These are phyloP conservation scores for Scalesia atractyloides DNA, from an alignment of 129 eudicot species.

Conservation along the genomic window DNA sequence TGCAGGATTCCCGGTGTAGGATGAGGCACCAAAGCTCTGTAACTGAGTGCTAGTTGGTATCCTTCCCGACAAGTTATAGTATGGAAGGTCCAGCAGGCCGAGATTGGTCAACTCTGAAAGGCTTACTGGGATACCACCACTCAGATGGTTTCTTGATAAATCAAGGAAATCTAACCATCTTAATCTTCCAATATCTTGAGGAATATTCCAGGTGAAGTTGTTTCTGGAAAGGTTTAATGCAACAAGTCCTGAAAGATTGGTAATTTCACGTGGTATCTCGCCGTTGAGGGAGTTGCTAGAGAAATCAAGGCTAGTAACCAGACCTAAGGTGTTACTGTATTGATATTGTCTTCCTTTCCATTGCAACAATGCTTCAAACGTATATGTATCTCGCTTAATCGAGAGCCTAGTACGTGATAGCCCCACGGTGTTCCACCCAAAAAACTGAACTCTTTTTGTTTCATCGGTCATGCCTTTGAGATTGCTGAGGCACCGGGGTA, in stretches of 20 bases:
- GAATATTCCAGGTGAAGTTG: constrained; percentile 13
- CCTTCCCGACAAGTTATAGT: constrained; percentile 23
- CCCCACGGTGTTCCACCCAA: background rate
- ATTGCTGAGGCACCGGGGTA: constrained; percentile 14
- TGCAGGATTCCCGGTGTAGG: constrained; percentile 27
- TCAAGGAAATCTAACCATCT: constrained; percentile 16
- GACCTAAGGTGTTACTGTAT: constrained; percentile 16
- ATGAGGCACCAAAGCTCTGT: constrained; percentile 19
- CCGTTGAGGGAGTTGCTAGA: constrained; percentile 17
- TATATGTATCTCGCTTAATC: background rate
- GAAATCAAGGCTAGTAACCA: constrained; percentile 23
- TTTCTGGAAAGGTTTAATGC: constrained; percentile 21
- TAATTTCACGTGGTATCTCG: background rate
- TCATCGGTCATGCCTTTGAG: background rate
- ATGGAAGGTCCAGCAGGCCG: constrained; percentile 31
- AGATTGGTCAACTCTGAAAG: constrained; percentile 11
- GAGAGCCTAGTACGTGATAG: background rate
- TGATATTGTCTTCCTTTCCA: constrained; percentile 30
- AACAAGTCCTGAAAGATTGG: constrained; percentile 11
- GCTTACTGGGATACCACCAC: constrained; percentile 19
- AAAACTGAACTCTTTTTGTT: background rate
- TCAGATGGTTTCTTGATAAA: constrained; percentile 24
- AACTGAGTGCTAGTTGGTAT: constrained; percentile 36
- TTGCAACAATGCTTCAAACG: constrained; percentile 12
- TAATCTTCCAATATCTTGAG: constrained; percentile 17